Evolutionary conservation across 805 yeast genomes (phyloP), one percentile per base, ranked within the genome.

Genomic region (Tetrapisispora taiwanensis): DNA sequence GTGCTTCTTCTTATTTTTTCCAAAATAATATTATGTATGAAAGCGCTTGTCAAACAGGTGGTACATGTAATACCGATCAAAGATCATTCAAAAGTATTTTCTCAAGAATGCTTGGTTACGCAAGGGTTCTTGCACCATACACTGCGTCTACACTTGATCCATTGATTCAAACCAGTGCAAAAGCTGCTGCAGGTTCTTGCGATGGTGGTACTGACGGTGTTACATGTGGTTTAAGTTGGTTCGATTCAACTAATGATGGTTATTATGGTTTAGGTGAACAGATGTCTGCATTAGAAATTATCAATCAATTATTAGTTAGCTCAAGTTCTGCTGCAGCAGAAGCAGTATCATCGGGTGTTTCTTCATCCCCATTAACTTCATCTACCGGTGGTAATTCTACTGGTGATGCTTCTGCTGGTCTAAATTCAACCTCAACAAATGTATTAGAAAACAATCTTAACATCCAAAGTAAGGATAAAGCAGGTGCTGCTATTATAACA

Each of bases 401-500:
- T 0, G 82, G 85, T 49, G 69, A 78, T 49, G 72, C 75, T 4
- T 64, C 71, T 36, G 77, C 75, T 8, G 82, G 80, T 41, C 59
- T 73, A 7, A 58, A 64, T 48, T 52, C 74, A 2, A 62, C 61
- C 1, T 65, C 71, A 15, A 50, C 67, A 6, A 60, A 67, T 28
- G 72, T 72, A 47, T 35, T 54, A 47, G 52, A 52, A 51, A 54
- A 54, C 42, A 47, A 54, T 33, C 60, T 81, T 39, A 65, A 60
- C 0, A 76, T 88, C 36, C 68, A 77, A 0, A 61, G 68, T 0
- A 78, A 75, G 47, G 95, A 86, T 58, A 75, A 73, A 54, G 95
- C 87, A 1, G 97, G 97, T 41, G 96, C 97, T 1, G 95, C 94
- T 39, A 69, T 89, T 19, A 62, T 86, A 36, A 90, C 98, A 0